A percentile compares a stretch with the other conserved stretches of the same genome.
phyloP scores from a whole-genome alignment of 192 early-diverging fungal species.

The Backusella tarrabulga region DNA sequence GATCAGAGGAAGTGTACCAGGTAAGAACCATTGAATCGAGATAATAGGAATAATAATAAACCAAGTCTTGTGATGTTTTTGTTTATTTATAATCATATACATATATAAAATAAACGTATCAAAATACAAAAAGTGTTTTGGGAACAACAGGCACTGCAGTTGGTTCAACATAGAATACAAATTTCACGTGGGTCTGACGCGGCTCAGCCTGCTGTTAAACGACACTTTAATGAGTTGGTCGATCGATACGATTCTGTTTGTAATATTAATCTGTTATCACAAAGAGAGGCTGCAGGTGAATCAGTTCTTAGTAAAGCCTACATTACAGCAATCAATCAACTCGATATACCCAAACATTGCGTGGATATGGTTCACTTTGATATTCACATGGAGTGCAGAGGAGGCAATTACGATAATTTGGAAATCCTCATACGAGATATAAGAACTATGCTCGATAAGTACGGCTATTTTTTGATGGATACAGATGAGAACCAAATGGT shows the following conservation, averaged over 20 bases:
- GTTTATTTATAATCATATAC: not conserved
- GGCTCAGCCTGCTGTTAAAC: slow-evolving; percentile 76
- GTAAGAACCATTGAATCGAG: slow-evolving; percentile 64
- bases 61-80: not conserved
- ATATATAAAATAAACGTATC: not conserved
- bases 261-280: slow-evolving; percentile 76
- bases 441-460: slow-evolving; percentile 48
- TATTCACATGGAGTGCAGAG: slow-evolving; percentile 76
- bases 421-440: slow-evolving; percentile 55
- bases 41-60: slow-evolving; percentile 48
- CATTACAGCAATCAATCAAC: slow-evolving; percentile 44
- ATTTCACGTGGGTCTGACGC: slow-evolving; percentile 80
- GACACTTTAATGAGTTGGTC: slow-evolving; percentile 73
- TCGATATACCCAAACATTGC: slow-evolving; percentile 42
- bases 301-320: slow-evolving; percentile 68
- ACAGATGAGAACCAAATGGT: slow-evolving; percentile 55
- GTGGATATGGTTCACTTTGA: slow-evolving; percentile 78
- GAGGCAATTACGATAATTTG: slow-evolving; percentile 78
- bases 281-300: slow-evolving; percentile 65
- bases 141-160: slow-evolving; percentile 91
- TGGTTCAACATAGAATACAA: slow-evolving; percentile 80
- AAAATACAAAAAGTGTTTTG: slow-evolving; percentile 74
- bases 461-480: slow-evolving; percentile 70
- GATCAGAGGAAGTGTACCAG: slow-evolving; percentile 82
- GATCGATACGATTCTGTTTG: slow-evolving; percentile 73